Evolutionary conservation across 805 yeast genomes (phyloP).

Genomic region (Schwanniomyces polymorphus): DNA sequence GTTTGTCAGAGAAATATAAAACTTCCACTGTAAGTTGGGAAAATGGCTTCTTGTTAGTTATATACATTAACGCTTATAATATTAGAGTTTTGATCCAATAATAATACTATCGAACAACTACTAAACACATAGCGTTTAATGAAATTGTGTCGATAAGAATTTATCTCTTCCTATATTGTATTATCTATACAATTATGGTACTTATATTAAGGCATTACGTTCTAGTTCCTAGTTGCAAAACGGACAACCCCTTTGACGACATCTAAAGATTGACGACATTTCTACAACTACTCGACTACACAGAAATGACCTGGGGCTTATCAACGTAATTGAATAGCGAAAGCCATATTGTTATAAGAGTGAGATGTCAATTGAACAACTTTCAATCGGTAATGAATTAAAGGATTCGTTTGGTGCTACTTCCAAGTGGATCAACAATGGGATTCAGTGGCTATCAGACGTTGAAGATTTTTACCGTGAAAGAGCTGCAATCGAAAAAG

Average conservation of each 20-base stretch:
- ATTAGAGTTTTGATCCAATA: no score
- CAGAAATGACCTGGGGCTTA: conserved; percentile 2
- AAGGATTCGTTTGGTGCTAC: conserved; percentile 81
- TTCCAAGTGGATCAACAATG: conserved; percentile 74
- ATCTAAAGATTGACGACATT: conserved; percentile 1
- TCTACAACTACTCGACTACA: not conserved
- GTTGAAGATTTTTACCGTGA: conserved; percentile 82
- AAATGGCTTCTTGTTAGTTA: no score
- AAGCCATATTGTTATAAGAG: not conserved
- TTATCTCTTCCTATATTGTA: no score
- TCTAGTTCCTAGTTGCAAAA: not conserved
- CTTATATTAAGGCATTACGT: not conserved
- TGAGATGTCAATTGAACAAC: conserved; percentile 17
- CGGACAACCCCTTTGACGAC: not conserved
- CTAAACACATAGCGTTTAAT: no score
- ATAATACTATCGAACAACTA: no score
- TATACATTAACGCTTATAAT: no score
- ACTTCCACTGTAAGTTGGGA: no score
- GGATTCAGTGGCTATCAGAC: conserved; percentile 74
- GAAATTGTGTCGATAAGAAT: no score
- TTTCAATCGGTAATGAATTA: conserved; percentile 66
- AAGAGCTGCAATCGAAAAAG: conserved; percentile 78
- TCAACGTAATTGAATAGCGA: not conserved
- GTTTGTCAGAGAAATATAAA: no score
- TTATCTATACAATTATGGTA: not conserved